Percentiles rank a stretch among this genome's conserved stretches.
phyloP scores from a whole-genome alignment of 2,329 filamentous ascomycete genomes.

The Neofusicoccum laricinum region DNA sequence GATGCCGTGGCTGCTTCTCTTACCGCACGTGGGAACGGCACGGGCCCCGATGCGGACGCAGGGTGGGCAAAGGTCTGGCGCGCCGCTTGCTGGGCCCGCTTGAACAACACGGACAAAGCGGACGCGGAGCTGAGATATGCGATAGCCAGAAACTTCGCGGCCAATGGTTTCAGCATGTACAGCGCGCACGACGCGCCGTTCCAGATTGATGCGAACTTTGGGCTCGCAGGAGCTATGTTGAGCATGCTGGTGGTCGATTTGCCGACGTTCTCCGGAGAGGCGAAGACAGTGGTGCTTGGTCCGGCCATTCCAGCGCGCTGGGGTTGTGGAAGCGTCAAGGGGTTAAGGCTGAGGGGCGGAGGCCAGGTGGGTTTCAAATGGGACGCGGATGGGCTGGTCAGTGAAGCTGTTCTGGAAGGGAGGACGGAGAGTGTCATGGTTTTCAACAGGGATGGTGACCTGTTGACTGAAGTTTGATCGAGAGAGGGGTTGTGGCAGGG shows the following conservation, averaged over 20 bases:
- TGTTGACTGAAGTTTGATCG: background rate
- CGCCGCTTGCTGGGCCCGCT: conserved; percentile 53
- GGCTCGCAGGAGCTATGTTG: conserved; percentile 48
- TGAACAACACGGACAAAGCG: conserved; percentile 51
- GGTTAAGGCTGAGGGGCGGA: conserved; percentile 46
- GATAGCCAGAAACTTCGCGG: conserved; percentile 49
- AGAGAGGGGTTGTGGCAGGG: too few relatives aligned
- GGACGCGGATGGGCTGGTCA: conserved; percentile 39
- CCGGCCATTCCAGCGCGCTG: conserved; percentile 48
- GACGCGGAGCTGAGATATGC: conserved; percentile 50
- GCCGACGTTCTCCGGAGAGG: background rate
- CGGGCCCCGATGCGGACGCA: conserved; percentile 49
- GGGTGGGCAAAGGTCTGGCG: conserved; percentile 62
- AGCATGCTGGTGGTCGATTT: conserved; percentile 54
- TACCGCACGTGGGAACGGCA: conserved; percentile 46
- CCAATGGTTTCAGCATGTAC: conserved; percentile 54
- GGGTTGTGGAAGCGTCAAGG: conserved; percentile 45
- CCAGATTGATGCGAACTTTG: conserved; percentile 61
- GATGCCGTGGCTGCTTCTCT: conserved; percentile 48
- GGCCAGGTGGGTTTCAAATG: conserved; percentile 45
- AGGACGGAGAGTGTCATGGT: conserved; percentile 17
- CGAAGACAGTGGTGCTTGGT: conserved; percentile 31
- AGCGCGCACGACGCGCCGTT: conserved; percentile 46
- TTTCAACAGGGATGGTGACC: conserved; percentile 13
- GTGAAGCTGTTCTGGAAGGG: conserved; percentile 17